These are phyloP conservation scores for Fusarium armeniacum DNA, from an alignment of 2,329 filamentous ascomycete genomes.

Conservation along the genomic window DNA sequence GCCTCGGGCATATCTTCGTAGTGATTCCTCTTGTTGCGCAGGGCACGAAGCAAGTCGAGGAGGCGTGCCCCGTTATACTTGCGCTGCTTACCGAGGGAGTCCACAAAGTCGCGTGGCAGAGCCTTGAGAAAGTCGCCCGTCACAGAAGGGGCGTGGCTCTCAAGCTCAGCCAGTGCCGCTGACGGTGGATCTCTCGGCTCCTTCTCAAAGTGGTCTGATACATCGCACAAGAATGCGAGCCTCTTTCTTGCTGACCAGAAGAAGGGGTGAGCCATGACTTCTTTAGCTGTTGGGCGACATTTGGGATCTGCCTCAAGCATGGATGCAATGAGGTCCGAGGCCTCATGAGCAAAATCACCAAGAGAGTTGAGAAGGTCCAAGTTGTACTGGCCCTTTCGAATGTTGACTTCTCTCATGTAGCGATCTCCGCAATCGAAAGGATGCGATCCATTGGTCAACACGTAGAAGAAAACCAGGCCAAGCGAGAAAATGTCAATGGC, in stretches of 20 bases:
- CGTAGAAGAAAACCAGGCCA: slow-evolving; percentile 98
- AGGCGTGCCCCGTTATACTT: slow-evolving; percentile 91
- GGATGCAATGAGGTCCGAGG: slow-evolving; percentile 84
- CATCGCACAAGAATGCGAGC: slow-evolving; percentile 92
- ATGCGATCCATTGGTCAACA: slow-evolving; percentile 92
- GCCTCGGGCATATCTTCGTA: slow-evolving; percentile 94
- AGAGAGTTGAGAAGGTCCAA: slow-evolving; percentile 79
- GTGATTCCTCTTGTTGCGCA: slow-evolving; percentile 97
- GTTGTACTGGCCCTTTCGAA: slow-evolving; percentile 87
- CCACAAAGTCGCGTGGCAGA: slow-evolving; percentile 85
- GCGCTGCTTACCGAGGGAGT: slow-evolving; percentile 91
- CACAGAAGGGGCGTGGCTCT: slow-evolving; percentile 65
- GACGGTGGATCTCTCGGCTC: slow-evolving; percentile 89
- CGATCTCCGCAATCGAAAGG: slow-evolving; percentile 95
- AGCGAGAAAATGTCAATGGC: slow-evolving; percentile 98
- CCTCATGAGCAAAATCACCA: slow-evolving; percentile 87
- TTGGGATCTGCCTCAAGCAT: slow-evolving; percentile 76
- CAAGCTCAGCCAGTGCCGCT: slow-evolving; percentile 71
- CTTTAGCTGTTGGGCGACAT: slow-evolving; percentile 76
- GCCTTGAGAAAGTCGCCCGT: slow-evolving; percentile 82
- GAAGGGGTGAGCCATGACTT: slow-evolving; percentile 93
- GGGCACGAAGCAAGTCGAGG: slow-evolving; percentile 86
- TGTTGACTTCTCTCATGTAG: slow-evolving; percentile 97
- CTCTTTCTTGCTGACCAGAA: slow-evolving; percentile 95
- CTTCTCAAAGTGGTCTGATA: slow-evolving; percentile 96